A percentile compares a stretch with the other conserved stretches of the same genome.
Conservation (phyloP, 202 grass and related monocot species). For the Bolboschoenoplectus hybrid region DNA sequence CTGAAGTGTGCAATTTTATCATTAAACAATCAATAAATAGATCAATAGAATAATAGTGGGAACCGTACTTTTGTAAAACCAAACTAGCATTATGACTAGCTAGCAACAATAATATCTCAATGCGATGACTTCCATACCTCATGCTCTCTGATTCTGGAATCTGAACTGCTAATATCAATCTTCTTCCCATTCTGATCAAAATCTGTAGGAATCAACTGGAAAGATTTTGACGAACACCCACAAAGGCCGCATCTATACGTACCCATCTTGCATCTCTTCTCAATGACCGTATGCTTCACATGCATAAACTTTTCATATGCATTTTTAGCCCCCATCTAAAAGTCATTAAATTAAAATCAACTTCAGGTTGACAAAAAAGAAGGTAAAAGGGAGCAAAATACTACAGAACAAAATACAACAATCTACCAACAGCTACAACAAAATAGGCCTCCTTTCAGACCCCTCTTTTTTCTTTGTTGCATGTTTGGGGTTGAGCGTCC, state of each 20-base stretch:
- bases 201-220: constrained; percentile 59
- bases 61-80: neutral
- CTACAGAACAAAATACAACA: neutral
- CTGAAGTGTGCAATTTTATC: constrained; percentile 13
- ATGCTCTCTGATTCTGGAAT: constrained; percentile 35
- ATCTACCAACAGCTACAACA: neutral
- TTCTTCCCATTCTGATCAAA: constrained; percentile 51
- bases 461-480: neutral
- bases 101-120: constrained; percentile 26
- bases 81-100: neutral
- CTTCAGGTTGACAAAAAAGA: constrained; percentile 35
- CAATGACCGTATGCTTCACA: constrained; percentile 47
- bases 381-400: constrained; percentile 32
- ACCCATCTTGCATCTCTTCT: constrained; percentile 48
- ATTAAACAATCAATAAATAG: neutral
- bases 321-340: constrained; percentile 76
- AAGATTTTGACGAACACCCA: constrained; percentile 72
- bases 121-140: constrained; percentile 53
- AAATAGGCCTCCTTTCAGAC: neutral
- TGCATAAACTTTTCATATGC: constrained; percentile 71
- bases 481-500: neutral
- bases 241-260: constrained; percentile 73
- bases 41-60: neutral
- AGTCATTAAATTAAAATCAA: constrained; percentile 45
- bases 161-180: constrained; percentile 42